Evolutionary conservation across 176 grass and related monocot genomes (phyloP).

Genomic region (Bothriochloa decipiens): DNA sequence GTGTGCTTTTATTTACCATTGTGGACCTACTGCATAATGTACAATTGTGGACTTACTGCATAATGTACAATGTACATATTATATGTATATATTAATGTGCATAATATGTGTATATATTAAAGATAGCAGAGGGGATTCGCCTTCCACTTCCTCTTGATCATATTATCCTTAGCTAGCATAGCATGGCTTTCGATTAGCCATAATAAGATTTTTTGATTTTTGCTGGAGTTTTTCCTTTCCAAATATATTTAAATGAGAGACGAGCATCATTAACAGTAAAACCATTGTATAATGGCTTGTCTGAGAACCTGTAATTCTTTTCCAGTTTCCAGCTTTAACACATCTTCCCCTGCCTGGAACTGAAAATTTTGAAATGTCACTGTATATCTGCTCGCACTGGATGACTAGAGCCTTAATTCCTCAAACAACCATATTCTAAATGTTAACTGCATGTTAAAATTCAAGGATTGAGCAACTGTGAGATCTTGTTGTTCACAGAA

Average conservation of each 20-base stretch:
- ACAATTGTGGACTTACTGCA: background rate
- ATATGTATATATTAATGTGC: background rate
- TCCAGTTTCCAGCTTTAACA: background rate
- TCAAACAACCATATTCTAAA: background rate
- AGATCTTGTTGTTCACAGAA: background rate
- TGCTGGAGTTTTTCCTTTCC: background rate
- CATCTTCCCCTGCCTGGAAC: background rate
- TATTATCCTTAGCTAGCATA: background rate
- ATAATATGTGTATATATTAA: background rate
- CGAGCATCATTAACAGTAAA: background rate
- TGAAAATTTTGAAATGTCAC: background rate
- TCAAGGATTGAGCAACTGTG: background rate
- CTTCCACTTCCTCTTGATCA: background rate
- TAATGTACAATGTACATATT: background rate
- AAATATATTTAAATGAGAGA: background rate
- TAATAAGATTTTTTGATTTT: background rate
- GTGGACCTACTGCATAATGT: no score
- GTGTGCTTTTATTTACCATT: background rate
- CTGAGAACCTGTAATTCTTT: background rate
- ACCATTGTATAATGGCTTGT: background rate
- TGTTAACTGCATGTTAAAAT: background rate
- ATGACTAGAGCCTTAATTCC: background rate
- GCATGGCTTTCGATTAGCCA: background rate
- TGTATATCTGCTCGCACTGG: background rate
- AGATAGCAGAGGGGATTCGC: background rate